These are phyloP conservation scores for Harrya chromipes DNA, from an alignment of 768 basidiomycete genomes.

Conservation along the genomic window DNA sequence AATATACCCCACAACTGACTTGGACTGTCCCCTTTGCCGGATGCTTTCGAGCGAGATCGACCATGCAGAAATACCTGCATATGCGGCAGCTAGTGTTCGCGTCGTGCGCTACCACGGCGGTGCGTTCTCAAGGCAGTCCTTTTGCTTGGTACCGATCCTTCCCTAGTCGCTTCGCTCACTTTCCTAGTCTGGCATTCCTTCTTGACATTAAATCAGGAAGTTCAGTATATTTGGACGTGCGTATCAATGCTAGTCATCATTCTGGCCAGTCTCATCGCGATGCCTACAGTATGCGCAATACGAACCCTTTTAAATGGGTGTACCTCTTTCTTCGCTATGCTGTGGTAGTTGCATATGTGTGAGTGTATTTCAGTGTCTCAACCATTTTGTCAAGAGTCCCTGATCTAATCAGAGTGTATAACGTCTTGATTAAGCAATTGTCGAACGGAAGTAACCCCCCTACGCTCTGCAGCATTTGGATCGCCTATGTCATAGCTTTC, in stretches of 20 bases:
- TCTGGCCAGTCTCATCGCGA: neutral
- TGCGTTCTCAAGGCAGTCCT: neutral
- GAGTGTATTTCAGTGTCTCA: slow-evolving; percentile 1
- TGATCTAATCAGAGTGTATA: slow-evolving; percentile 13
- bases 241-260: neutral
- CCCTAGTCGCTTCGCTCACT: slow-evolving; percentile 11
- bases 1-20: too few relatives aligned
- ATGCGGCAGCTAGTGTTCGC: neutral
- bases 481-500: neutral
- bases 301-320: slow-evolving; percentile 28
- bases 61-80: too few relatives aligned
- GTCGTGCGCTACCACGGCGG: slow-evolving; percentile 12
- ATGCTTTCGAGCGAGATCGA: neutral
- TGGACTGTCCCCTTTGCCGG: too few relatives aligned
- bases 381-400: neutral
- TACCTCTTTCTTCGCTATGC: slow-evolving; percentile 28
- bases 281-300: slow-evolving; percentile 19
- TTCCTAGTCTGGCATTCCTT: slow-evolving; percentile 13
- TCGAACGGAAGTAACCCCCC: slow-evolving; percentile 12
- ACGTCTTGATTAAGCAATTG: slow-evolving; percentile 5
- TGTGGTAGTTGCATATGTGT: slow-evolving; percentile 18
- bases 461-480: slow-evolving; percentile 8
- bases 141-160: slow-evolving; percentile 1
- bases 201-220: slow-evolving; percentile 17
- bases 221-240: slow-evolving; percentile 23